Evolutionary conservation across 1,284 basidiomycete genomes (phyloP).

Genomic region (Rhodotorula sp.): DNA sequence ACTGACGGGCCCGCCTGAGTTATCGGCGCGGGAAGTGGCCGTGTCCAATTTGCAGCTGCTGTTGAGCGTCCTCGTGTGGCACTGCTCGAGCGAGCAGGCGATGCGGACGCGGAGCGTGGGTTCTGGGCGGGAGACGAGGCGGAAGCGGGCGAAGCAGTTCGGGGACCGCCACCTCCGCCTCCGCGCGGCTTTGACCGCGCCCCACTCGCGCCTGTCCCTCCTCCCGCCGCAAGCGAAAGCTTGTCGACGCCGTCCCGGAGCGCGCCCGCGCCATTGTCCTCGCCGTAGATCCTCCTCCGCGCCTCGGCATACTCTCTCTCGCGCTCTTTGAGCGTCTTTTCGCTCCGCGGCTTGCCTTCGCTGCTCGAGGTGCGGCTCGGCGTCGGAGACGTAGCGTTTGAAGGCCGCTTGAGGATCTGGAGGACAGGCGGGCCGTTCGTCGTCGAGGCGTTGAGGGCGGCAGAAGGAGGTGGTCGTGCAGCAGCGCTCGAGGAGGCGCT

Average conservation of each 20-base stretch:
- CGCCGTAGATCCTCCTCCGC: slow-evolving; percentile 30
- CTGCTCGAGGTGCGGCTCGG: not conserved
- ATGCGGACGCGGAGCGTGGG: no score
- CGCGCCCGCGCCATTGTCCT: not conserved
- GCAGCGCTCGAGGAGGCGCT: not conserved
- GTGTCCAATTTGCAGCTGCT: no score
- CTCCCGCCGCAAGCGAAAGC: not conserved
- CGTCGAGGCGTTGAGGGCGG: slow-evolving; percentile 10
- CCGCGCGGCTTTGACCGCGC: no score
- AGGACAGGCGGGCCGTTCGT: slow-evolving; percentile 29
- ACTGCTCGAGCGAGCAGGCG: no score
- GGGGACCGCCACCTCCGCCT: no score
- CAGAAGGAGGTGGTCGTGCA: not conserved
- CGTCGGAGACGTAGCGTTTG: not conserved
- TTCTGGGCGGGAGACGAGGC: not conserved
- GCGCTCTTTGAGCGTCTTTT: slow-evolving; percentile 25
- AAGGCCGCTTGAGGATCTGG: slow-evolving; percentile 32
- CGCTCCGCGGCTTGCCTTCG: not conserved
- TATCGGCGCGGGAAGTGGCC: no score
- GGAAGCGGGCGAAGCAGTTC: not conserved
- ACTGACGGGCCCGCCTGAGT: not conserved
- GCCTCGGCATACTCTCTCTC: slow-evolving; percentile 32
- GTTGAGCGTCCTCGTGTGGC: no score
- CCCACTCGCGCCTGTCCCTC: no score
- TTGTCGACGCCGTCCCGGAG: not conserved